phyloP scores from a whole-genome alignment of 2,329 filamentous ascomycete genomes.

The Fusarium hostae region DNA sequence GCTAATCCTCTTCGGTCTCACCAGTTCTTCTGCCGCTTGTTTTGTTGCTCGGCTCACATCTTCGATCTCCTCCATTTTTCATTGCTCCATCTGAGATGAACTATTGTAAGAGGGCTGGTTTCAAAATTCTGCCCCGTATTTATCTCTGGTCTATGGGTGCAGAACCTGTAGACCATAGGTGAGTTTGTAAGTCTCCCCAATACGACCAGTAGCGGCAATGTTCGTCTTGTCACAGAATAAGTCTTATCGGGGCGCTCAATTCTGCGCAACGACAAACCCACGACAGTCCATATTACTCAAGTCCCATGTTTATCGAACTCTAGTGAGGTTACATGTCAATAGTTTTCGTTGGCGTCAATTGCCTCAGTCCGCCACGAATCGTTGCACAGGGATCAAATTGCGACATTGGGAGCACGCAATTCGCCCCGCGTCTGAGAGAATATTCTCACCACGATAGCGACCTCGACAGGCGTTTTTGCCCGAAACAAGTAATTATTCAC shows the following conservation, averaged over 20 bases:
- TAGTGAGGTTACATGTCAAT: background rate
- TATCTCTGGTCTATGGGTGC: accelerated
- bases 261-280: background rate
- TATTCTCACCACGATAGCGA: background rate
- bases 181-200: background rate
- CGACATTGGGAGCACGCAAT: background rate
- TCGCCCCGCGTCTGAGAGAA: background rate
- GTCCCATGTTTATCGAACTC: accelerated
- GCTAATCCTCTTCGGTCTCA: background rate
- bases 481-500: accelerated
- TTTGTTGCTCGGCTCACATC: accelerated
- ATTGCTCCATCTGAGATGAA: background rate
- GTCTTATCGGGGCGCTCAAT: no score
- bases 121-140: accelerated
- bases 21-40: background rate
- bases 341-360: background rate
- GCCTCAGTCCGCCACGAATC: background rate
- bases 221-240: background rate
- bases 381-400: background rate
- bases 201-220: background rate
- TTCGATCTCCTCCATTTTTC: background rate
- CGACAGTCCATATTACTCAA: accelerated
- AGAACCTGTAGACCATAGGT: accelerated
- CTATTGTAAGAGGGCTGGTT: accelerated
- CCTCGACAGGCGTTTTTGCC: background rate